These are phyloP conservation scores for Candida chilensis DNA, from an alignment of 805 yeast species.

Conservation along the genomic window DNA sequence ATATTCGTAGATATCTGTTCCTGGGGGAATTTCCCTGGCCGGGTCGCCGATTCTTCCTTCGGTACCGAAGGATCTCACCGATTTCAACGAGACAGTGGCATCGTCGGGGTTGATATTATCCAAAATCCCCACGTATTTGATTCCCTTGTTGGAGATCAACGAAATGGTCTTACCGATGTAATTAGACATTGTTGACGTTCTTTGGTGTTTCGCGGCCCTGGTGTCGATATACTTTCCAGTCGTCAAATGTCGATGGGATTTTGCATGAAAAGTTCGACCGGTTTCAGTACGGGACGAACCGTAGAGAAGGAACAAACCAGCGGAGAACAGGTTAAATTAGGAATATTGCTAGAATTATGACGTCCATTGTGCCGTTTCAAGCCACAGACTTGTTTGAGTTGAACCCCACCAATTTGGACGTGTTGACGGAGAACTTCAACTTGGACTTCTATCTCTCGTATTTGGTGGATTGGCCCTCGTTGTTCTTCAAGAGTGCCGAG, in stretches of 20 bases:
- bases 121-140: constrained; percentile 84
- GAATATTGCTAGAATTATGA: constrained; percentile 41
- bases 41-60: constrained; percentile 82
- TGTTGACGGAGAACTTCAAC: constrained; percentile 87
- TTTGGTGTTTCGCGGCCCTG: too few species aligned
- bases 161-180: constrained; percentile 88
- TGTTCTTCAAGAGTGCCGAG: constrained; percentile 70
- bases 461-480: constrained; percentile 77
- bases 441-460: constrained; percentile 79
- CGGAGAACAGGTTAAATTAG: too few species aligned
- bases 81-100: constrained; percentile 76
- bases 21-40: constrained; percentile 61
- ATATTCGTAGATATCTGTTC: constrained; percentile 57
- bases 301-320: too few species aligned
- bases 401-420: constrained; percentile 76
- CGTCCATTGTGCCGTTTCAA: constrained; percentile 80
- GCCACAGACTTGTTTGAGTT: constrained; percentile 74
- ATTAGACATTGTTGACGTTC: constrained; percentile 84
- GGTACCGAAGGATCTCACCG: constrained; percentile 82
- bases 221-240: too few species aligned
- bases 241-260: too few species aligned
- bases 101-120: constrained; percentile 84
- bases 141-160: constrained; percentile 67
- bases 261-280: too few species aligned
- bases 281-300: too few species aligned